Percentiles rank a stretch among this genome's conserved stretches.
Evolutionary conservation across 441 rosid genomes (phyloP).

Genomic region (Omphalea diandra): DNA sequence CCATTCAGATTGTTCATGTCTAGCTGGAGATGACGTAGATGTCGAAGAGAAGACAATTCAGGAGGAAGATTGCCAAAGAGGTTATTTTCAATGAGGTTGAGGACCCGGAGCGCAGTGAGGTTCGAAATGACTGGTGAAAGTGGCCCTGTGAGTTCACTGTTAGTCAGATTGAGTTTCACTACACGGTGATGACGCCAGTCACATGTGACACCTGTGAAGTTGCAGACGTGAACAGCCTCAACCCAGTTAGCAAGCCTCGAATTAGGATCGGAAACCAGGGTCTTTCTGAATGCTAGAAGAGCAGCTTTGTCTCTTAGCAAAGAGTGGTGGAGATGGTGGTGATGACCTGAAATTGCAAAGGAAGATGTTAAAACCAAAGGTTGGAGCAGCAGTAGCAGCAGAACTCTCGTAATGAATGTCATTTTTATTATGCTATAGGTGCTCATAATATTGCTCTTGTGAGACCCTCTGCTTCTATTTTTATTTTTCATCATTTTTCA

Average conservation of each 20-base stretch:
- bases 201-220: constrained; percentile 27
- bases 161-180: constrained; percentile 17
- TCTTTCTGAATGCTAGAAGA: constrained; percentile 23
- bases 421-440: constrained; percentile 5
- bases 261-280: constrained; percentile 10
- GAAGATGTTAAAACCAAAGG: constrained; percentile 20
- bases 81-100: constrained; percentile 20
- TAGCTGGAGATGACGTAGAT: constrained; percentile 18
- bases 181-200: constrained; percentile 21
- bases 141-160: constrained; percentile 19
- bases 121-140: constrained; percentile 28
- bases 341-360: constrained; percentile 22
- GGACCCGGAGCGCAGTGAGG: constrained; percentile 23
- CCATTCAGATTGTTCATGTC: constrained; percentile 21
- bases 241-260: constrained; percentile 28
- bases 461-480: constrained; percentile 6
- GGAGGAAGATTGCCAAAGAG: constrained; percentile 26
- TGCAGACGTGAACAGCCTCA: constrained; percentile 22
- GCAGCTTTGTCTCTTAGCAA: constrained; percentile 27
- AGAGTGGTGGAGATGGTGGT: constrained; percentile 28
- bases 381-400: constrained; percentile 32
- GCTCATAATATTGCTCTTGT: neutral
- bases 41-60: constrained; percentile 15
- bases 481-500: constrained; percentile 18
- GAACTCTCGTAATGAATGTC: constrained; percentile 12